Base-by-base conservation (phyloP, 2,329 filamentous ascomycete genomes). In the Hypoxylon sp. region DNA sequence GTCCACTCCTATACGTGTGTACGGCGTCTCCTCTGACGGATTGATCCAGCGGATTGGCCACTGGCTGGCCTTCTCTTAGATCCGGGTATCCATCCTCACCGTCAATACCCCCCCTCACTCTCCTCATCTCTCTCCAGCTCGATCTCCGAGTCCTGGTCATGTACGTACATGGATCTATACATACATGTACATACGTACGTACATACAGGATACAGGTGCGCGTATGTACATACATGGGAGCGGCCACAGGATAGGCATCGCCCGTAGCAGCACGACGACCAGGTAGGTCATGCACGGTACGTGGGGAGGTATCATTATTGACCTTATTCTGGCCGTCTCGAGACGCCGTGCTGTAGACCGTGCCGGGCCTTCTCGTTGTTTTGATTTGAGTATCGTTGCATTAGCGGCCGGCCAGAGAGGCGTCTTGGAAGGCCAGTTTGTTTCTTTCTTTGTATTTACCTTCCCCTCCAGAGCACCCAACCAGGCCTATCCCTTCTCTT, bases 321-420 rank as follows among this genome's bases (percentile, higher is more conserved):
- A 53, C 55, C 52, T 54, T 67, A 58, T 58, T 56, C 37, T 59
- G 55, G 58, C 61, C 58, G 57, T 62, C 48, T 51, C 60, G 65
- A 58, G 49, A 55, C 61, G 52, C 62, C 61, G 68, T 69, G 61
- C 65, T 66, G 60, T 62, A 60, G 45, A 59, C 67, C 65, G 69
- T 72, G 70, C 69, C 67, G 69, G n/a, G 61, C 50, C 67, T 54
- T 72, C 71, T 66, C 59, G 45, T 63, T 63, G 64, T 67, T 72
- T 69, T 70, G 72, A 70, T 72, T n/a, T 68, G 68, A 69, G 69
- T 72, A 68, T 68, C 70, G 62, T 64, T 75, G 74, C 72, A 74
- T 77, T 75, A 76, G 74, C 70, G 70, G 70, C 73, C 71, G 72
- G n/a, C n/a, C 70, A 67, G 65, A 57, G 69, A 63, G 64, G 64